These are phyloP conservation scores for Neopestalotiopsis sp. DNA, from an alignment of 2,329 filamentous ascomycete genomes.

Conservation along the genomic window DNA sequence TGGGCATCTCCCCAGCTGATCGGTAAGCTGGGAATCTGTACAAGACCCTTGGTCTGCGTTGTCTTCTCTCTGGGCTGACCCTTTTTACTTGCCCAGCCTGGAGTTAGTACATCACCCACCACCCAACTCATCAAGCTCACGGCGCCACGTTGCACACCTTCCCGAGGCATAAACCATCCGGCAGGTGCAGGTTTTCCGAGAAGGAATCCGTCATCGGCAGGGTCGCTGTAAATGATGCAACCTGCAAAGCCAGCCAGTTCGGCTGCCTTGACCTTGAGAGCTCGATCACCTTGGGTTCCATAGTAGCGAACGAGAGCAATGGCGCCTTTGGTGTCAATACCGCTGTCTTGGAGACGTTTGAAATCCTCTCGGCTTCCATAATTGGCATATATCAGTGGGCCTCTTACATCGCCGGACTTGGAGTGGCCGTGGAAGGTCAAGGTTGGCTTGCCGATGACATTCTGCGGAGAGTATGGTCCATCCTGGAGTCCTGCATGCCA, in stretches of 20 bases:
- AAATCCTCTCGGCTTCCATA: constrained; percentile 89
- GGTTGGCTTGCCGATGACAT: constrained; percentile 70
- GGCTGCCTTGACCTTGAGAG: constrained; percentile 87
- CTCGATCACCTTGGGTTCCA: constrained; percentile 73
- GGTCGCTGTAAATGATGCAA: constrained; percentile 92
- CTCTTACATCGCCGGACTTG: constrained; percentile 82
- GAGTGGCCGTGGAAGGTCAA: constrained; percentile 88
- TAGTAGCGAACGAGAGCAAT: constrained; percentile 85
- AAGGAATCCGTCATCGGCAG: constrained; percentile 79
- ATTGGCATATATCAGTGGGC: constrained; percentile 89
- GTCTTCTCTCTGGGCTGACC: constrained; percentile 69
- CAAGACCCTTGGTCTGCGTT: constrained; percentile 73
- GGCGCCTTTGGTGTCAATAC: constrained; percentile 75
- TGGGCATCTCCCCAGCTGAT: constrained; percentile 90
- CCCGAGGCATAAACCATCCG: constrained; percentile 79
- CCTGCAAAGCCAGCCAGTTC: constrained; percentile 85
- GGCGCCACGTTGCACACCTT: constrained; percentile 81
- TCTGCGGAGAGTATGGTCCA: constrained; percentile 59
- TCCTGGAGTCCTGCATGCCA: constrained; percentile 91
- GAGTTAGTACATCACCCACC: constrained; percentile 89
- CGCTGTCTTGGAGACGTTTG: constrained; percentile 69
- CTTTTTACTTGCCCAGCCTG: constrained; percentile 78
- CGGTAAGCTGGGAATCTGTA: constrained; percentile 87
- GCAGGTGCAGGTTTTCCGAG: constrained; percentile 75
- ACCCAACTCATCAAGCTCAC: constrained; percentile 85